Base-by-base conservation (phyloP, 2,329 filamentous ascomycete genomes). In the Coniosporium tulheliwenetii region DNA sequence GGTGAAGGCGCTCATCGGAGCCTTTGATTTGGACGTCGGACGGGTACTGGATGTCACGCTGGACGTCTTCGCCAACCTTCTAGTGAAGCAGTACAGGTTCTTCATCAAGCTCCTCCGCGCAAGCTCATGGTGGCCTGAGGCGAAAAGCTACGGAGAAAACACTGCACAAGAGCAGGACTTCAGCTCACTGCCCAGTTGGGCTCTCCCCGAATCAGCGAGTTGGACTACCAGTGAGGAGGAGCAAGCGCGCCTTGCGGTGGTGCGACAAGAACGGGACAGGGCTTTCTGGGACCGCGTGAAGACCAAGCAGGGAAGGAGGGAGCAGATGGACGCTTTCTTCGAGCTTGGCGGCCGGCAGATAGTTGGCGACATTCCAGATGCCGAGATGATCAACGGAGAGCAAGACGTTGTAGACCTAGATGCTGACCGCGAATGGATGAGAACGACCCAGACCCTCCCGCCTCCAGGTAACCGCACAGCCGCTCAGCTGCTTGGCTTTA, bases 1-100 rank as follows among this genome's bases (percentile, higher is more conserved):
- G 47, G 81, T 98, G 46, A 95, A 94, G 61, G 89, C 84, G 12
- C 73, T 98, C 51, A 93, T 98, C 48, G 91, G 91, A 42, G 91
- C 91, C 7, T 98, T 98, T 54, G 89, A 98, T 59, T 71, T 98
- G 46, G 91, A 98, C 57, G 91, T 95, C 32, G 93, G 91, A 38
- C 77, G 93, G 53, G 89, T 93, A 4, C 71, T 98, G 9, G 91
- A 98, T 57, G 85, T 96, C 15, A 93, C 86, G 0, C 71, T 98
- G 13, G 91, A 98, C 55, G 86, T 96, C 30, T 94, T 93, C 54
- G 91, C 91, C 1, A 85, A 87, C 10, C 81, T 93, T 1, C 73
- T 98, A 40, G 84, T 98, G 52, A 93, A 93, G 55, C 85, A 94
- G 49, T 86, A 81, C 56, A 78, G 81, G 30, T 98, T 96, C 63